Evolutionary conservation across 1,139 yeast species (phyloP).

Genomic region (Hyphopichia burtonii): DNA sequence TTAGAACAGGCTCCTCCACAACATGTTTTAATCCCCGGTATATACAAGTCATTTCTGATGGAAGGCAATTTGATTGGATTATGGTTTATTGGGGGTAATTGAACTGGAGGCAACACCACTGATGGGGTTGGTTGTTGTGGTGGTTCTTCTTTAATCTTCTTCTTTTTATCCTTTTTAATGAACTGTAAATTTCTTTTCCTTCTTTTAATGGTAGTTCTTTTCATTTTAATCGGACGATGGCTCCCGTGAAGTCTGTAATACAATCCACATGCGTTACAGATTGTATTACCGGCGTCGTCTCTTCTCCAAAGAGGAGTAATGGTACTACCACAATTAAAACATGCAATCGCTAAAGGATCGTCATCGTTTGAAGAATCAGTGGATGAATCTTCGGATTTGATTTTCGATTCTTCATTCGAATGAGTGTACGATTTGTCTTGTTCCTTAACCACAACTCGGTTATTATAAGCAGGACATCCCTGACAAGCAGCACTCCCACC

Average conservation of each 20-base stretch:
- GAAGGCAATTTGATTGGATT: neutral
- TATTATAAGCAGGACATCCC: constrained; percentile 82
- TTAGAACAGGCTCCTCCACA: constrained; percentile 1
- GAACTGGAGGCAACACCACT: neutral
- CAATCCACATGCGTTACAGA: constrained; percentile 87
- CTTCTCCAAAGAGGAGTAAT: constrained; percentile 89
- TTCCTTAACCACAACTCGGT: constrained; percentile 49
- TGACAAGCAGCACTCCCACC: constrained; percentile 81
- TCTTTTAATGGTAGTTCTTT: constrained; percentile 70
- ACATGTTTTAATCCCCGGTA: neutral
- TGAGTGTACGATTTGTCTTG: constrained; percentile 5
- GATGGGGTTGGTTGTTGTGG: neutral
- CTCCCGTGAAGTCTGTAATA: constrained; percentile 75
- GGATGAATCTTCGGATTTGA: neutral
- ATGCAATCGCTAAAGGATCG: constrained; percentile 60
- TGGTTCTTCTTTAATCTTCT: neutral
- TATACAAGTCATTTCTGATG: neutral
- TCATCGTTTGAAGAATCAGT: constrained; percentile 3
- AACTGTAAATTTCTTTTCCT: constrained; percentile 50
- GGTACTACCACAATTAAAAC: constrained; percentile 80
- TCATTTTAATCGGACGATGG: constrained; percentile 77
- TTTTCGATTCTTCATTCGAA: neutral
- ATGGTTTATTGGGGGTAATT: neutral
- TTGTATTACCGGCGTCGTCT: constrained; percentile 75
- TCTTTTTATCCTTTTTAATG: constrained; percentile 4